Evolutionary conservation across 352 stramenopile species (phyloP), one percentile per base, ranked within the genome.

Genomic region (Lagenidium giganteum): DNA sequence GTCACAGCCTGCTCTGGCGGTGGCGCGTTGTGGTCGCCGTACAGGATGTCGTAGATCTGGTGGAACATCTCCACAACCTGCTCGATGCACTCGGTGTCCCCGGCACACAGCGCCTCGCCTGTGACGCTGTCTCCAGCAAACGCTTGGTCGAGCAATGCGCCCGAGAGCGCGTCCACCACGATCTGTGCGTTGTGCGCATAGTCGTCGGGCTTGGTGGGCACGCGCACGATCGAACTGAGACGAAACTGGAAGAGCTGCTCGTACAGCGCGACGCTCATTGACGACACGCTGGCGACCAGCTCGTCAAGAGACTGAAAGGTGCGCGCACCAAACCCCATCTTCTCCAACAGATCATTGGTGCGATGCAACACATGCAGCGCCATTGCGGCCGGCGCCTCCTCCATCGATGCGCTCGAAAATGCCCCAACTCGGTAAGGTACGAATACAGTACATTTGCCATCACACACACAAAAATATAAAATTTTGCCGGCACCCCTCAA

Each of bases 201-300:
- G 51, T 96, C 73, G 7, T 69, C 70, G 8, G 65, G 35, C 5
- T 60, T 69, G 4, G 47, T 32, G 5, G 83, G 83, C 37, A 83
- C 70, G 20, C 81, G 78, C 28, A 87, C 62, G 29, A 95, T 64
- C 31, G 63, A 58, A 5, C 81, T 72, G 21, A 94, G 58, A 4
- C 82, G 69, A 39, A 95, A 79, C 49, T 93, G 75, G 51, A 96
- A 96, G 36, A 96, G 67, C 52, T 84, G 86, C 60, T 96, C 87
- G 57, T 94, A 96, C 2, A 96, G 67, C 23, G 87, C 85, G 44
- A 96, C 85, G 51, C 91, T 90, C 85, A 96, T 96, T 38, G 77
- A 94, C 34, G 83, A 94, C 6, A 91, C 81, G 35, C 73, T 93
- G 42, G 85, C 85, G 16, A 90, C 72, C 8, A 96, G 64, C 33